Base-by-base conservation (phyloP, 192 early-diverging fungal species). In the Coemansia sp. region DNA sequence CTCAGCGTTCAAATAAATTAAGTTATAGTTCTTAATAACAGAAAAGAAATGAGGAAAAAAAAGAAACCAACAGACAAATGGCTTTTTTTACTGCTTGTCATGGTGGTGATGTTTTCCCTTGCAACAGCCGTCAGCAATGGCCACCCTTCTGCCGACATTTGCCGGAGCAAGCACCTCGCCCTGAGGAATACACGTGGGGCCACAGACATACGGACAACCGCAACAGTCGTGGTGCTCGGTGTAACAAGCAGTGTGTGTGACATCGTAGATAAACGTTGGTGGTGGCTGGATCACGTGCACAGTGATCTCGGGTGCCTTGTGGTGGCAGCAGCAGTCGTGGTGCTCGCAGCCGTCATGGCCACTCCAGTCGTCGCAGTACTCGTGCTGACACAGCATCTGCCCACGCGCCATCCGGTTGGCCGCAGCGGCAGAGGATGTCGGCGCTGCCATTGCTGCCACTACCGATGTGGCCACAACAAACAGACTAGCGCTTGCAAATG, bases 201-300 rank as follows among this genome's bases (percentile, higher is more conserved):
- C 77, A 33, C 77, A 79, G n/a, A 79, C 77, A 30, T 74, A 79
- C 13, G 71, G 68, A 42, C 71, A 74, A 13, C 68, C 64, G 55
- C 71, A 74, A 53, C 77, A 74, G 57, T 79, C 77, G n/a, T 61
- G 65, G 77, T 79, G 77, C 68, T 79, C 77, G 16, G 71, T 74
- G 65, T 79, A 79, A 62, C 64, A 68, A 13, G 77, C 77, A 1
- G 77, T 79, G 51, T 79, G 77, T 0, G 77, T 79, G 16, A 79
- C 61, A 16, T 79, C 77, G 68, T 79, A 79, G 58, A 79, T 74
- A 40, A 58, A 79, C 15, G 77, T 79, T 13, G 77, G 77, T 5
- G 77, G 77, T 2, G 77, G 77, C 61, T 74, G 77, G 67, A 79
- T 70, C 2, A 79, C 77, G 46, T 79, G 77, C 2, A 79, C 77